Conservation (phyloP, 139 green algal species). For the Tetradesmus lagerheimii region DNA sequence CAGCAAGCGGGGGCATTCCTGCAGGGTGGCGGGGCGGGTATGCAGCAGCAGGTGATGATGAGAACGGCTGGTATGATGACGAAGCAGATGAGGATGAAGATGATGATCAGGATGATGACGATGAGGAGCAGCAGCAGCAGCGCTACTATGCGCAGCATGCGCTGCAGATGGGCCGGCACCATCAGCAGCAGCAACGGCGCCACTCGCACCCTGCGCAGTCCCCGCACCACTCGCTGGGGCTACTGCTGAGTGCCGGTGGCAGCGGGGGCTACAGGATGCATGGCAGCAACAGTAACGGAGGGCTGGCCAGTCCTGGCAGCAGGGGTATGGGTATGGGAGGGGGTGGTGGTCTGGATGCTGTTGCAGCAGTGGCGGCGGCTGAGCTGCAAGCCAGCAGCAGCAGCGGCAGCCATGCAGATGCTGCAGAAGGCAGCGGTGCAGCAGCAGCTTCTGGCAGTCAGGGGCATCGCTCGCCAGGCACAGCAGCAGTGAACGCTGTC, state of each 20-base stretch:
- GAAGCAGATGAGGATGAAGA: background rate
- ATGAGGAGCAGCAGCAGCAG: slow-evolving; percentile 12
- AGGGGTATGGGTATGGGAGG: background rate
- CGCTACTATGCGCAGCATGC: background rate
- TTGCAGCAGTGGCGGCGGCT: slow-evolving; percentile 30
- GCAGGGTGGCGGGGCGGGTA: background rate
- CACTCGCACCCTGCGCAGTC: slow-evolving; percentile 30
- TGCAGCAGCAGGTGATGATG: background rate
- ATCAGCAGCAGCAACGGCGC: slow-evolving; percentile 7
- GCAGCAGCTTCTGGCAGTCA: background rate
- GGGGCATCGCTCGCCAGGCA: background rate
- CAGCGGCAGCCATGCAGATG: slow-evolving; percentile 36
- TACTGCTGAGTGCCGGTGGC: slow-evolving; percentile 17
- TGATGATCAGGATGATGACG: background rate
- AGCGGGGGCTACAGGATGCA: background rate
- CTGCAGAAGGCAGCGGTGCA: background rate
- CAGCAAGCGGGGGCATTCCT: background rate
- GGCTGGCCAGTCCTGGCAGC: background rate
- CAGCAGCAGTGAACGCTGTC: background rate
- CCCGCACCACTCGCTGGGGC: background rate
- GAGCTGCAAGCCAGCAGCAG: slow-evolving; percentile 40
- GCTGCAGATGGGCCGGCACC: background rate
- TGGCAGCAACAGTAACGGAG: background rate
- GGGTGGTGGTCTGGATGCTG: background rate
- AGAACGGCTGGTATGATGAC: background rate